These are phyloP conservation scores for Ceratorhiza oryzae-sativae DNA, from an alignment of 1,284 basidiomycete genomes.

Conservation along the genomic window DNA sequence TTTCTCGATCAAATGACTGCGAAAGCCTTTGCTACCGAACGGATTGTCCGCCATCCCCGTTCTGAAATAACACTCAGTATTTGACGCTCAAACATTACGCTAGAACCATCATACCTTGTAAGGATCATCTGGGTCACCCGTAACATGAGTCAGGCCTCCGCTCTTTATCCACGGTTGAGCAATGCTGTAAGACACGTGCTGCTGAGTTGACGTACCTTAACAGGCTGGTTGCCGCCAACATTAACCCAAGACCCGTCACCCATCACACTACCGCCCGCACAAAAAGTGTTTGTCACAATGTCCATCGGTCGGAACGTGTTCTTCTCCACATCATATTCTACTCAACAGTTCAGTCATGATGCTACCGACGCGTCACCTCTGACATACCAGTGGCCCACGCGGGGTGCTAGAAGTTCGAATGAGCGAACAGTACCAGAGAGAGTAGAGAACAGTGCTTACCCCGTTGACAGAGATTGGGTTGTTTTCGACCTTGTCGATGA, in stretches of 20 bases:
- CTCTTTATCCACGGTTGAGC: slow-evolving; percentile 46
- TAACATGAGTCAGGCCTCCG: slow-evolving; percentile 38
- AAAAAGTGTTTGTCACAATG: slow-evolving; percentile 82
- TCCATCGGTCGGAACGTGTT: slow-evolving; percentile 63
- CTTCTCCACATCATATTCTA: slow-evolving; percentile 55
- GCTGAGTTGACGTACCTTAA: slow-evolving; percentile 27
- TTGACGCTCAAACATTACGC: slow-evolving; percentile 47
- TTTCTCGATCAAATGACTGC: neutral
- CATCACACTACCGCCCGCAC: slow-evolving; percentile 64
- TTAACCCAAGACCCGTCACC: slow-evolving; percentile 59
- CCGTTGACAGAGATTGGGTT: slow-evolving; percentile 54
- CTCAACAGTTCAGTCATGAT: slow-evolving; percentile 45
- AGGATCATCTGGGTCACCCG: slow-evolving; percentile 36
- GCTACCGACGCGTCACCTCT: slow-evolving; percentile 41
- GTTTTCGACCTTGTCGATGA: slow-evolving; percentile 49
- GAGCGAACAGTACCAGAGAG: neutral
- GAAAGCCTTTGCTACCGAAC: slow-evolving; percentile 28
- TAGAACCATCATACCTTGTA: slow-evolving; percentile 44
- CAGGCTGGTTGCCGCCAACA: slow-evolving; percentile 65
- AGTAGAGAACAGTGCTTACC: slow-evolving; percentile 38
- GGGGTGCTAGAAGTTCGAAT: slow-evolving; percentile 36
- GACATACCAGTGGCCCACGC: slow-evolving; percentile 43
- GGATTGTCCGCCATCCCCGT: slow-evolving; percentile 41
- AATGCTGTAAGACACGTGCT: slow-evolving; percentile 34
- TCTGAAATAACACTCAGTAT: neutral